Evolutionary conservation across 148 eudicot species (phyloP).

Genomic region (Drosera capensis): DNA sequence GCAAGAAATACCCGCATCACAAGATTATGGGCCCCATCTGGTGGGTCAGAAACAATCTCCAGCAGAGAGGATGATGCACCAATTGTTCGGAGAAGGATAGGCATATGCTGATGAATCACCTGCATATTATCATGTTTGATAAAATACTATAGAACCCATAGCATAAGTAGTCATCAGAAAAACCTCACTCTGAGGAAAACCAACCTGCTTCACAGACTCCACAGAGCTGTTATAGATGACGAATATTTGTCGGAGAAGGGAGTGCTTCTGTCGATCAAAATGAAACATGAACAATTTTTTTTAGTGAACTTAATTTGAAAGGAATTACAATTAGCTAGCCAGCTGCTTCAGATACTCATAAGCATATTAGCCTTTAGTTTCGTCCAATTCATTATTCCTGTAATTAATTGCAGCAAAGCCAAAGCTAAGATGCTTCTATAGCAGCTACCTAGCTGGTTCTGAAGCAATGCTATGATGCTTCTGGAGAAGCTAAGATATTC

Average conservation of each 20-base stretch:
- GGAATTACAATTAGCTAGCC: no score
- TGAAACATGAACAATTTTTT: neutral
- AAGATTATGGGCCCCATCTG: conserved; percentile 63
- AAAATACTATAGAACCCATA: no score
- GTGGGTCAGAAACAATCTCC: conserved; percentile 73
- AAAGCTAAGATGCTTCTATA: no score
- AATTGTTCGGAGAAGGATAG: conserved; percentile 82
- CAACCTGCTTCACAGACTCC: conserved; percentile 60
- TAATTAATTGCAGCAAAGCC: no score
- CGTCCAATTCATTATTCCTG: no score
- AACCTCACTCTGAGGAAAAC: neutral
- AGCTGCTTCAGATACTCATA: no score
- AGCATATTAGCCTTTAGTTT: no score
- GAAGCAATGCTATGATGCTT: no score
- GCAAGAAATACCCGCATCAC: conserved; percentile 48
- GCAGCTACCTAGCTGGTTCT: no score
- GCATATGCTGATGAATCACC: conserved; percentile 79
- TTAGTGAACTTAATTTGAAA: neutral
- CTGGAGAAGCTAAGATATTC: no score
- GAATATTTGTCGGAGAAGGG: conserved; percentile 80
- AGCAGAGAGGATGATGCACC: conserved; percentile 76
- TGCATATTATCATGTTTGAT: conserved; percentile 18
- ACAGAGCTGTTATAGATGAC: conserved; percentile 43
- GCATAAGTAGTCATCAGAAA: no score
- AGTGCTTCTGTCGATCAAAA: conserved; percentile 57